Evolutionary conservation across 2,329 filamentous ascomycete species (phyloP), one percentile per base, ranked within the genome.

Genomic region (Aschersonia sp.): DNA sequence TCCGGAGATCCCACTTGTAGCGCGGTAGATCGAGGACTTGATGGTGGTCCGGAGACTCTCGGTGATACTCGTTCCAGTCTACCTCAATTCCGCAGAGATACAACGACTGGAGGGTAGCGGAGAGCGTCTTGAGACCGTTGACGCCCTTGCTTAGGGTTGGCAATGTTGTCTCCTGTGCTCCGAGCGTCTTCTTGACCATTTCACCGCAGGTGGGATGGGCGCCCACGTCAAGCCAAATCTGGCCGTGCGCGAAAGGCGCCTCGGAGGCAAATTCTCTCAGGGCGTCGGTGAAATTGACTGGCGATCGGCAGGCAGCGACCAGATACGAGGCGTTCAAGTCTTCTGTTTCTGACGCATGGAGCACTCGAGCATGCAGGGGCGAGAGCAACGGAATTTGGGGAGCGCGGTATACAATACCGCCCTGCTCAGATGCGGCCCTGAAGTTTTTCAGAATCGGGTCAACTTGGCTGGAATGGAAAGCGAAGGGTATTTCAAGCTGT

Each of bases 341-440:
- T 9, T 22, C 32, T 1, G 22, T 30, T 1, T 33, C 41, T 8
- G 29, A 39, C 5, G 12, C n/a, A 3, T 39, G 1, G 4, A 44
- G 12, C 29, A 44, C 30, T n/a, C 32, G n/a, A 2, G 30, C 9
- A 2, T 75, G 69, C 1, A 83, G 43, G 73, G 86, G 78, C 29
- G 84, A 89, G 42, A 89, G 71, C 37, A 88, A 65, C 58, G 79
- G 76, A 2, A 81, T 61, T 43, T 5, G 5, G 5, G 42, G 42
- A 8, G n/a, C 42, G 14, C 30, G 42, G n/a, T n/a, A n/a, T 12
- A 22, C 11, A 14, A 42, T 14, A n/a, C 11, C 40, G 14, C 14
- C 40, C n/a, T n/a, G 40, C 40, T 42, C 7, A 1, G 68, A 63
- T 5, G 74, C 64, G 7, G 61, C 61, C 49, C 77, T 72, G 32